Percentiles rank a stretch among this genome's conserved stretches.
Evolutionary conservation across 2,329 filamentous ascomycete genomes (phyloP).

Genomic region (Waltergamsia citrina): DNA sequence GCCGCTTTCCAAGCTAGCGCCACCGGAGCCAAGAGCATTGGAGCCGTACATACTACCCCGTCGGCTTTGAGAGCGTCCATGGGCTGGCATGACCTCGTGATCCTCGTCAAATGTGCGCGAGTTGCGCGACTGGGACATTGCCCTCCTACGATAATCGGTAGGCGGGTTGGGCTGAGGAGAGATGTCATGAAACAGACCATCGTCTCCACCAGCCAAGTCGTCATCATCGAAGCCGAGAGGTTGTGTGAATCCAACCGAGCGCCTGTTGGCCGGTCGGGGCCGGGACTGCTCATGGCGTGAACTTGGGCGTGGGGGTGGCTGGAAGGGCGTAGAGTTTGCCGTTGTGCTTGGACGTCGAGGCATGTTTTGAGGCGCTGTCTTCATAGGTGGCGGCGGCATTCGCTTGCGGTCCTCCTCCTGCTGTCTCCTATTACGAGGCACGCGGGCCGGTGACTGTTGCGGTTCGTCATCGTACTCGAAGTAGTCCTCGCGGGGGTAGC

Average conservation of each 20-base stretch:
- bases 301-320: conserved; percentile 14
- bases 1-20: conserved; percentile 23
- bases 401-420: conserved; percentile 31
- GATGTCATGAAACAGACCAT: conserved; percentile 26
- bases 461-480: conserved; percentile 26
- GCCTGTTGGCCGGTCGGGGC: conserved; percentile 14
- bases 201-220: conserved; percentile 20
- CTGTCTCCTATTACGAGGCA: conserved; percentile 27
- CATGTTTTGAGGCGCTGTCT: conserved; percentile 14
- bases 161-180: conserved; percentile 22
- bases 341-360: conserved; percentile 4
- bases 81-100: conserved; percentile 29
- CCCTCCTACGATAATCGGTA: conserved; percentile 20
- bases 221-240: conserved; percentile 26
- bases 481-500: conserved; percentile 15
- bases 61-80: conserved; percentile 18
- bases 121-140: conserved; percentile 21
- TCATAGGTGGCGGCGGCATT: conserved; percentile 37
- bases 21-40: conserved; percentile 20
- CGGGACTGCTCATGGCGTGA: conserved; percentile 18
- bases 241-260: conserved; percentile 21
- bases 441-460: conserved; percentile 24
- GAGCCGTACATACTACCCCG: conserved; percentile 31
- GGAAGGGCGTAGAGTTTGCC: conserved; percentile 14
- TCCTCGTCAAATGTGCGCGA: conserved; percentile 27